phyloP scores from a whole-genome alignment of 2,329 filamentous ascomycete species.

The Claviceps maximensis region DNA sequence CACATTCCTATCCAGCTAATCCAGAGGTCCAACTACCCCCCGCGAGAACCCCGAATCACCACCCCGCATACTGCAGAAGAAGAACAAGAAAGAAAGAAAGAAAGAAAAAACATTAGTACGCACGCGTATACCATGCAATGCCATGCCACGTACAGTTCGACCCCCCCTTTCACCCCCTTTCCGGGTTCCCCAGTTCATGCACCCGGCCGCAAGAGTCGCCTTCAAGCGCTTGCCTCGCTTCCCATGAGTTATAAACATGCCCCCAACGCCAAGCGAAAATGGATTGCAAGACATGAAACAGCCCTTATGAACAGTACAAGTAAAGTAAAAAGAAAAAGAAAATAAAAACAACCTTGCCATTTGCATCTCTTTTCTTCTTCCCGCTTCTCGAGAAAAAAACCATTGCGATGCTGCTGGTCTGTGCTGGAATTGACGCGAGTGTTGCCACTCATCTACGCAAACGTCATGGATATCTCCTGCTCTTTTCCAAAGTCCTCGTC shows the following conservation, averaged over 20 bases:
- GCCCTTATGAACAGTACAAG: neutral
- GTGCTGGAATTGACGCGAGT: too few species aligned
- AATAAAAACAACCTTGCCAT: neutral
- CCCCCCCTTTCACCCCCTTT: too few species aligned
- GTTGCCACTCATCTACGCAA: conserved; percentile 39
- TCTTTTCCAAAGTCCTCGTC: conserved; percentile 60
- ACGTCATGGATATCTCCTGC: conserved; percentile 68
- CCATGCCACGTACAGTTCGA: neutral
- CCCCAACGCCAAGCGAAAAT: neutral
- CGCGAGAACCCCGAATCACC: neutral
- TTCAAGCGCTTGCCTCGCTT: neutral
- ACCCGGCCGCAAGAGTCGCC: neutral
- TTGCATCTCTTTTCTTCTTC: neutral
- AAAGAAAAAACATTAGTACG: neutral
- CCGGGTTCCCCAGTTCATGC: too few species aligned
- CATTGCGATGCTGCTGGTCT: neutral
- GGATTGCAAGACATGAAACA: neutral
- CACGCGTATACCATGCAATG: neutral
- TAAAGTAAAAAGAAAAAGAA: neutral
- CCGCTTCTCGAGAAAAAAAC: too few species aligned
- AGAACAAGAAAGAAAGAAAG: neutral
- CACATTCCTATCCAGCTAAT: neutral
- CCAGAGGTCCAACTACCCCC: neutral
- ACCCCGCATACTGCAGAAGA: neutral
- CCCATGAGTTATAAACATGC: neutral